Evolutionary conservation across 108 stramenopile species (phyloP), one percentile per base, ranked within the genome.

Genomic region (Cyclotella baltica): DNA sequence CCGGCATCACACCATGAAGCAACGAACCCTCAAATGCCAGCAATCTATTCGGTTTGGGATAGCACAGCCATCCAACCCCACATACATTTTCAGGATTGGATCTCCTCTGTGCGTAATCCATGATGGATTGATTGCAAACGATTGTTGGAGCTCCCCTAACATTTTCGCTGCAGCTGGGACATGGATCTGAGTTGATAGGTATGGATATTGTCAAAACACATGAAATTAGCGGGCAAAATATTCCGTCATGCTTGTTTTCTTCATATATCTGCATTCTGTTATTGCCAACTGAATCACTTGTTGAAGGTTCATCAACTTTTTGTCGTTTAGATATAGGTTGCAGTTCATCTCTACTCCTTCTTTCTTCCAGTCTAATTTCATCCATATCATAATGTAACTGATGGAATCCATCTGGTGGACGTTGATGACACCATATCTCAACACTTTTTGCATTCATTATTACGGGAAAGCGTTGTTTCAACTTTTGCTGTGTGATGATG

Each of bases 1-100:
- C 89, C 18, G 89, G 89, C 10, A 89, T 48, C 13, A 89, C 89
- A 4, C 87, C 88, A 61, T 89, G 89, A 48, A 89, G 57, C 37
- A 88, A 61, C 13, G 76, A 78, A 18, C 89, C 89, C 22, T 86
- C 80, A 31, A 88, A 88, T 40, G 83, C 80, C 67, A 84, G 52
- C 3, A 83, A 51, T 20, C 84, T 66, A 89, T 81, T 72, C 51
- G 65, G 70, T 37, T 66, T 22, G 34, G 81, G 63, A 69, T 72
- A 40, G 25, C 86, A 83, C 47, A 89, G 85, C 81, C 84, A 87
- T 19, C 58, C 58, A 1, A 22, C 28, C 33, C 20, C n/a, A 20
- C 20, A 47, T 11, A 6, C 40, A 37, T 61, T 16, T 27, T 8
- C 0, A 34, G 15, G 27, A 27, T 69, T 53, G 27, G 38, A 43